Conservation (phyloP, 2,329 filamentous ascomycete species). For the Xylaria sp. region DNA sequence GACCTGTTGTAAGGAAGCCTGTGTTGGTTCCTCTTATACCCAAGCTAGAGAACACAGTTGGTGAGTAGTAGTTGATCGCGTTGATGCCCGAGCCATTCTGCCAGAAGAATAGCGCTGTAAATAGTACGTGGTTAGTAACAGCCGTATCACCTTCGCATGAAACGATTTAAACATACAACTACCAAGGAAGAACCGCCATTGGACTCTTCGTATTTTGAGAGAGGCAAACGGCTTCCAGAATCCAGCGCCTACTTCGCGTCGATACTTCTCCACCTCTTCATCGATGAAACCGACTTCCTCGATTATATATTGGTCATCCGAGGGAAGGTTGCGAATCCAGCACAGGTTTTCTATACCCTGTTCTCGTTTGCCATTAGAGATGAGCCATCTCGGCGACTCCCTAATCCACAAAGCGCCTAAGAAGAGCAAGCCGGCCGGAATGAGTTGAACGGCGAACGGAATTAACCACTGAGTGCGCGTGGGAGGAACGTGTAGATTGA, state of each 20-base stretch:
- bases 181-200: constrained; percentile 75
- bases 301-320: constrained; percentile 67
- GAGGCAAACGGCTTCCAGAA: constrained; percentile 76
- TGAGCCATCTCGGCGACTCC: constrained; percentile 74
- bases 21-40: constrained; percentile 63
- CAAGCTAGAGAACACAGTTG: constrained; percentile 68
- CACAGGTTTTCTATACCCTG: constrained; percentile 63
- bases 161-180: constrained; percentile 44
- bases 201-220: constrained; percentile 60
- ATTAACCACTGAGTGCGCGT: constrained; percentile 65
- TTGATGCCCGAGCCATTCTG: constrained; percentile 80
- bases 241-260: constrained; percentile 66
- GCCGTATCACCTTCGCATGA: not conserved
- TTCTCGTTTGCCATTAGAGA: constrained; percentile 64
- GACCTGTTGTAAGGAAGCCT: constrained; percentile 65
- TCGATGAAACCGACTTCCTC: constrained; percentile 77
- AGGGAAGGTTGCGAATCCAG: constrained; percentile 67
- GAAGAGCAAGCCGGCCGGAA: constrained; percentile 68
- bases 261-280: constrained; percentile 69
- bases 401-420: constrained; percentile 64
- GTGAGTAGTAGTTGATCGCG: constrained; percentile 68
- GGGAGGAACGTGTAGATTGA: constrained; percentile 55
- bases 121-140: not conserved
- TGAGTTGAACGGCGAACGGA: constrained; percentile 69
- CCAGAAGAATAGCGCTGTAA: constrained; percentile 71